Evolutionary conservation across 768 basidiomycete genomes (phyloP), one percentile per base, ranked within the genome.

Genomic region (Rhodosporidiobolus odoratus): DNA sequence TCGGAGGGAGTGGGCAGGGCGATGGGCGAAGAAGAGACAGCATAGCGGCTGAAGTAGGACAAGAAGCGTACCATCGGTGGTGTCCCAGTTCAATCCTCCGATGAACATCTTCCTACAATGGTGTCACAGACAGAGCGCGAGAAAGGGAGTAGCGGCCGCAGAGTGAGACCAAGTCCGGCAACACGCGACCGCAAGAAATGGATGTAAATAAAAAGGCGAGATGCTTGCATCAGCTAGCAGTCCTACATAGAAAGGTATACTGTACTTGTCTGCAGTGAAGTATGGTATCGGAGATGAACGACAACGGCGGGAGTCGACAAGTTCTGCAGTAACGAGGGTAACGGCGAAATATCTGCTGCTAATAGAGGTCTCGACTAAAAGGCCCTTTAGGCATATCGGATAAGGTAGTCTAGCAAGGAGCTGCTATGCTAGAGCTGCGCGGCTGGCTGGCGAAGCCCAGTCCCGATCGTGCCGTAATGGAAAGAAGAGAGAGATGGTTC

Each of bases 61-160:
- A 79, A 76, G 71, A 35, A 23, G 78, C 78, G 81, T 86, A 99
- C 96, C 95, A 85, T 98, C 96, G 80, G 92, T 95, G 77, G 96
- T 98, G 82, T 98, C 95, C 96, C 96, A 99, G 83, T 98, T 96
- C 75, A 99, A 84, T 75, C 96, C 96, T 73, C 96, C 96, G 79
- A 99, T 94, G 82, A 99, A 99, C 96, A 99, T 99, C 85, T 99
- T 99, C 82, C 96, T 76, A 76, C 66, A 71, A 72, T 64, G 27
- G 64, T 71, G 76, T 69, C 76, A 77, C 38, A 21, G 9, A 23
- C 48, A n/a, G 23, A 23, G 13, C 13, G 43, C 43, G 43, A 45
- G 43, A 23, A 45, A 23, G 43, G 23, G 43, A 23, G 23, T 9
- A 25, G n/a, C 21, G 48, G 12, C 9, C 21, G n/a, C 48, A n/a